These are phyloP conservation scores for Bipolaris victoriae DNA, from an alignment of 2,329 filamentous ascomycete genomes.

Conservation along the genomic window DNA sequence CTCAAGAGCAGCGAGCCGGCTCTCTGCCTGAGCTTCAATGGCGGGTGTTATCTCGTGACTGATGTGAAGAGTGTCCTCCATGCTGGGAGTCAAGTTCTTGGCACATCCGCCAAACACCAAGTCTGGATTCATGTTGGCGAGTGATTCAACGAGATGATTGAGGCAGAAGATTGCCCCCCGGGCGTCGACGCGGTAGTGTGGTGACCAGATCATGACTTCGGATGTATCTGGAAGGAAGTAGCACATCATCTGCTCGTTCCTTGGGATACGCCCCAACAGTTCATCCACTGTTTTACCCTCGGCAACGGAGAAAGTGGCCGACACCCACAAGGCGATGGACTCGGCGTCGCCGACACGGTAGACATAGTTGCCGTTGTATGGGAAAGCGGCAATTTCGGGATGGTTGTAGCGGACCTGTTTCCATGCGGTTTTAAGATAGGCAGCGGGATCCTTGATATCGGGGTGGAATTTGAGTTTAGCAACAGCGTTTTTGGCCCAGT, in stretches of 20 bases:
- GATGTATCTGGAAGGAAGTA: constrained; percentile 30
- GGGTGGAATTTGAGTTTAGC: constrained; percentile 33
- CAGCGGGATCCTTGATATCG: constrained; percentile 25
- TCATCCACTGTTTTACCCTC: constrained; percentile 28
- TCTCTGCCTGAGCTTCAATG: constrained; percentile 23
- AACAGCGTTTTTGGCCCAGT: constrained; percentile 35
- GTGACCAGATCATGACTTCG: constrained; percentile 33
- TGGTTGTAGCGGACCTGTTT: constrained; percentile 38
- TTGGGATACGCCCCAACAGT: constrained; percentile 29
- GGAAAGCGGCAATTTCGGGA: constrained; percentile 35
- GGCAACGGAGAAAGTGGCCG: constrained; percentile 29
- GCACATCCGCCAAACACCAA: constrained; percentile 32
- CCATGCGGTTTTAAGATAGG: constrained; percentile 28
- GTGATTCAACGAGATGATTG: constrained; percentile 28
- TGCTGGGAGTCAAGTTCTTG: constrained; percentile 32
- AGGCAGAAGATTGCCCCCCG: constrained; percentile 34
- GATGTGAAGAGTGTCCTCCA: constrained; percentile 29
- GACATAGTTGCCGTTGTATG: constrained; percentile 31
- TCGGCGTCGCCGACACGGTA: constrained; percentile 31
- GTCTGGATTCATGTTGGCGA: constrained; percentile 24
- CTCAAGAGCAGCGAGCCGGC: constrained; percentile 26
- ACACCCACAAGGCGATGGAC: constrained; percentile 31
- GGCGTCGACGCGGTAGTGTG: constrained; percentile 35
- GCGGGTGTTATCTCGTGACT: constrained; percentile 20
- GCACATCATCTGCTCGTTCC: constrained; percentile 38